Evolutionary conservation across 495 filamentous ascomycete genomes (phyloP).

Genomic region (Neurospora sp.): DNA sequence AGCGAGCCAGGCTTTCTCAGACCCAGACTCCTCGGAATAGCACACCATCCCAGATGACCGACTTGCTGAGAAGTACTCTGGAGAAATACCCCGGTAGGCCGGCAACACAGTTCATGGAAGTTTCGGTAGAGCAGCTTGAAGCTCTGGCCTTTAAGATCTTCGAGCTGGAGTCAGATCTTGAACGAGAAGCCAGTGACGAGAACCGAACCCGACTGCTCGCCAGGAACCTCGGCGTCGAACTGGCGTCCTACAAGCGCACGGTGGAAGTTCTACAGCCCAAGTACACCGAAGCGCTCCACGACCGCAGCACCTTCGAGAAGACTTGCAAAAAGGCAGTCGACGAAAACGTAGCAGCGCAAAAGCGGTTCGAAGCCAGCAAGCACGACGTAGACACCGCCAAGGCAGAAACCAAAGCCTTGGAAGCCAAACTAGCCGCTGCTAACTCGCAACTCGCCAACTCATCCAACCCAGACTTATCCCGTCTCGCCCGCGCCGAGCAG

Average conservation of each 20-base stretch:
- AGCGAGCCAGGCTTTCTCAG: conserved; percentile 13
- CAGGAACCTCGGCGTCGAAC: conserved; percentile 21
- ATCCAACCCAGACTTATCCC: conserved; percentile 37
- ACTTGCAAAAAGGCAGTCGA: conserved; percentile 19
- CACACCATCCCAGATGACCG: conserved; percentile 12
- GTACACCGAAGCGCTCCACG: conserved; percentile 28
- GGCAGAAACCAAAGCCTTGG: conserved; percentile 36
- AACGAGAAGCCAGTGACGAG: conserved; percentile 14
- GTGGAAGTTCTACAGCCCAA: conserved; percentile 17
- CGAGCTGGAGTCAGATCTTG: conserved; percentile 18
- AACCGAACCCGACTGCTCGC: conserved; percentile 17
- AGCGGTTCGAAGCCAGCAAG: conserved; percentile 29
- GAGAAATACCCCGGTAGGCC: neutral
- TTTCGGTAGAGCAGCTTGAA: conserved; percentile 29
- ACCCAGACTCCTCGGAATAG: conserved; percentile 1
- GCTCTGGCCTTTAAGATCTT: conserved; percentile 22
- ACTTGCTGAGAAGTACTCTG: conserved; percentile 17
- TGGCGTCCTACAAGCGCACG: conserved; percentile 17
- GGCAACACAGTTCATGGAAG: conserved; percentile 8
- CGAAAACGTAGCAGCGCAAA: conserved; percentile 1
- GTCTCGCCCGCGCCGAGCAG: conserved; percentile 35
- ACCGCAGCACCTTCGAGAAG: conserved; percentile 29
- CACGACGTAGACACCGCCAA: conserved; percentile 38
- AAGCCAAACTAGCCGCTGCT: conserved; percentile 40
- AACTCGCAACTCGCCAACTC: conserved; percentile 38